Conservation (phyloP, 2,329 filamentous ascomycete species). For the Periconia sp. region DNA sequence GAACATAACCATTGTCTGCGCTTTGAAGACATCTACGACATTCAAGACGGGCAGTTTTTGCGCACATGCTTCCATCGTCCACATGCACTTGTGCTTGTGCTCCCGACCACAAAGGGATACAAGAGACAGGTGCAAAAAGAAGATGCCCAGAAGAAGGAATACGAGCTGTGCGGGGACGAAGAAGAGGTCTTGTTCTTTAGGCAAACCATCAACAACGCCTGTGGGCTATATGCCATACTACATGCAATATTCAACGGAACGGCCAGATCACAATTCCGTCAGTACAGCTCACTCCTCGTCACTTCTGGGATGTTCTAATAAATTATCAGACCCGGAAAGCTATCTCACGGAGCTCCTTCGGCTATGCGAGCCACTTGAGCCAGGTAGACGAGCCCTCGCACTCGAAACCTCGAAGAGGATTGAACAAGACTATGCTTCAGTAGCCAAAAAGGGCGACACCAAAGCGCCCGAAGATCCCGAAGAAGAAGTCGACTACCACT, state of each 20-base stretch:
- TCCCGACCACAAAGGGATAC: constrained; percentile 81
- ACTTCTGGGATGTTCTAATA: too few species aligned
- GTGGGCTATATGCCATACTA: constrained; percentile 85
- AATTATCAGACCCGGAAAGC: too few species aligned
- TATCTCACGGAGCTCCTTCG: too few species aligned
- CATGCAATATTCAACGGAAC: constrained; percentile 83
- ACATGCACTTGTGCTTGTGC: constrained; percentile 87
- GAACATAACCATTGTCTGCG: constrained; percentile 57
- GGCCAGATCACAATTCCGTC: constrained; percentile 55
- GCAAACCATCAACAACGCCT: constrained; percentile 93
- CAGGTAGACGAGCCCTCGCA: constrained; percentile 17
- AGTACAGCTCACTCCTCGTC: too few species aligned
- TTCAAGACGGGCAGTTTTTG: constrained; percentile 81
- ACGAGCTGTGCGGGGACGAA: constrained; percentile 65
- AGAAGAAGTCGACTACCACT: constrained; percentile 44
- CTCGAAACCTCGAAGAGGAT: constrained; percentile 30
- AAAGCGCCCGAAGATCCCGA: constrained; percentile 31
- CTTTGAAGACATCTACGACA: constrained; percentile 87
- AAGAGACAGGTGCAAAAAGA: constrained; percentile 75
- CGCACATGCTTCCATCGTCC: constrained; percentile 84
- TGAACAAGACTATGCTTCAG: constrained; percentile 31
- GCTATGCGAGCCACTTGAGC: too few species aligned
- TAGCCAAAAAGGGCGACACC: constrained; percentile 34
- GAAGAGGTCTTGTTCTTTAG: constrained; percentile 88
- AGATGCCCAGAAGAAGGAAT: constrained; percentile 66